Conservation (phyloP, 176 grass and related monocot genomes). For the Zea luxurians region DNA sequence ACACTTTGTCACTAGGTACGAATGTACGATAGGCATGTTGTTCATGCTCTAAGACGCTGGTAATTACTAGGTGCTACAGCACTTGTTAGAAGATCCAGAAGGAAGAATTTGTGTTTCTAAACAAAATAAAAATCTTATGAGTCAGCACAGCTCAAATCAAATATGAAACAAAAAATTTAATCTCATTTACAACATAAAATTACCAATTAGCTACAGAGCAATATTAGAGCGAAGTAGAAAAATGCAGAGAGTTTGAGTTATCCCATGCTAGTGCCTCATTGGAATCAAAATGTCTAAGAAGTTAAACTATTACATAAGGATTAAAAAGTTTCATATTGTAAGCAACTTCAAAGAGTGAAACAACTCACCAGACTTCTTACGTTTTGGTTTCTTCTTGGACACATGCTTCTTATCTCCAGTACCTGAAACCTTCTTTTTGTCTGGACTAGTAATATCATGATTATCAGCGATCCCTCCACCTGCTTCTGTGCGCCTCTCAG, state of each 20-base stretch:
- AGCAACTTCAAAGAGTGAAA: constrained; percentile 9
- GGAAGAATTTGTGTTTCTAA: neutral
- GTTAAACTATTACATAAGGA: neutral
- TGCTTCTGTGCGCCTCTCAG: constrained; percentile 35
- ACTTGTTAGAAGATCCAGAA: neutral
- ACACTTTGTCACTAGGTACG: neutral
- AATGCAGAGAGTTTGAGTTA: constrained; percentile 15
- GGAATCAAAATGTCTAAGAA: constrained; percentile 7
- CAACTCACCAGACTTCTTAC: constrained; percentile 71
- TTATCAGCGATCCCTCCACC: constrained; percentile 16
- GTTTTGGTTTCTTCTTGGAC: constrained; percentile 76
- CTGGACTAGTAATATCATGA: neutral
- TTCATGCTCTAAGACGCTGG: neutral
- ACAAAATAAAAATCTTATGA: neutral
- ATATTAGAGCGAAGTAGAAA: neutral
- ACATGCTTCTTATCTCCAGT: constrained; percentile 67
- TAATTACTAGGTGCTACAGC: neutral
- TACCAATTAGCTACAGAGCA: neutral
- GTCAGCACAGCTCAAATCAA: neutral
- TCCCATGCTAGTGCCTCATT: neutral
- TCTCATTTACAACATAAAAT: neutral
- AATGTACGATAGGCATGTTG: neutral
- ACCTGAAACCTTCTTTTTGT: constrained; percentile 48
- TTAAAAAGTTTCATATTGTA: neutral
- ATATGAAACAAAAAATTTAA: neutral